Evolutionary conservation across 2,329 filamentous ascomycete species (phyloP), one percentile per base, ranked within the genome.

Genomic region (Colletotrichum neosansevieriae): DNA sequence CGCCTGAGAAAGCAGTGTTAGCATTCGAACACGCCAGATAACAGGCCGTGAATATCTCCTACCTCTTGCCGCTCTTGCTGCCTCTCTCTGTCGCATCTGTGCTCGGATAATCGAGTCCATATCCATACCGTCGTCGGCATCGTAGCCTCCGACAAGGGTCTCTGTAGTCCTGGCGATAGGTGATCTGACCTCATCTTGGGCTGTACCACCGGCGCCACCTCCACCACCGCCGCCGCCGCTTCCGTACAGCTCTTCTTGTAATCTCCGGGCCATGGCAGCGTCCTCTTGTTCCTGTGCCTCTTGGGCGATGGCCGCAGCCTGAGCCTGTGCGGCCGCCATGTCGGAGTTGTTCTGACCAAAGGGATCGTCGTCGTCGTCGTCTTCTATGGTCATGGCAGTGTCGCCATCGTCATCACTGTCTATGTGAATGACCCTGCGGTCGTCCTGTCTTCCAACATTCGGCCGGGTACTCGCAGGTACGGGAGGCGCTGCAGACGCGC

Each of bases 161-260:
- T 99, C 96, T 12, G 93, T 97, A 32, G 92, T 97, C 74, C 94
- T 88, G 51, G 91, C 93, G 79, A 99, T 97, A 9, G 96, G 96
- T 54, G 96, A 96, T 75, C 96, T 87, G 62, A 99, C 91, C 51
- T 85, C 91, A 73, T 90, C 90, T 42, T 82, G 76, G 69, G 81
- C 82, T 24, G 78, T 78, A 19, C 77, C 82, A 44, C 80, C 81
- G 13, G 81, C 82, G 21, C 77, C 82, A 44, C 80, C 81, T 15
- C 81, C 82, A 44, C 77, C 75, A 7, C 75, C 80, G 40, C 21
- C 21, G 21, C 74, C 75, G 77, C 67, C 71, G 10, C 38, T 63
- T 3, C 57, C 63, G 74, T 98, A 98, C 76, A 97, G 87, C 79
- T 99, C 94, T 75, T 99, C 92, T 78, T 99, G 96, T 68, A 99